These are phyloP conservation scores for Trypanosomatidae sp. DNA, from an alignment of 208 protist species.

Conservation along the genomic window DNA sequence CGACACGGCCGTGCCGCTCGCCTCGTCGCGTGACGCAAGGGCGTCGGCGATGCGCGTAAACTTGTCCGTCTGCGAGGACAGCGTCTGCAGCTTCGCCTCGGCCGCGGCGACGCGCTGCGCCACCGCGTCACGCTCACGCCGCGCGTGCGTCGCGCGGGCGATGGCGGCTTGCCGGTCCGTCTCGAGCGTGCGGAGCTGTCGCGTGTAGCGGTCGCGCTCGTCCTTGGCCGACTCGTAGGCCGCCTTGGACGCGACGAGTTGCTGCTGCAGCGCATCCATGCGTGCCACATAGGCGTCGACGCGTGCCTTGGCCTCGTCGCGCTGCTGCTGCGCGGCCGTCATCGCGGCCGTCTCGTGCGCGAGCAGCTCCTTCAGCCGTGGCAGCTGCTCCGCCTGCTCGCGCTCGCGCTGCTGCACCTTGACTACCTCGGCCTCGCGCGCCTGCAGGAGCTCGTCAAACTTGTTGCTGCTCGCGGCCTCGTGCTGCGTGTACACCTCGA, in stretches of 20 bases:
- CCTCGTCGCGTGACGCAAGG: too few species aligned
- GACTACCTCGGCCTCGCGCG: constrained; percentile 27
- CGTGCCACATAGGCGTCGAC: constrained; percentile 28
- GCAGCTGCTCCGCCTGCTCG: constrained; percentile 11
- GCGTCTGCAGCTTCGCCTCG: constrained; percentile 21
- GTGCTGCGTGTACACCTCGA: constrained; percentile 48
- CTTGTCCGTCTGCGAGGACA: constrained; percentile 26
- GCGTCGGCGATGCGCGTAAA: constrained; percentile 16
- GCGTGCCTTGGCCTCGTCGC: constrained; percentile 19
- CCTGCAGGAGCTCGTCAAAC: constrained; percentile 25
- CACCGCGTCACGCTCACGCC: constrained; percentile 35
- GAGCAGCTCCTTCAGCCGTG: constrained; percentile 27
- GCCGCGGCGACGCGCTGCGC: constrained; percentile 18
- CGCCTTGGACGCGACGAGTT: constrained; percentile 29
- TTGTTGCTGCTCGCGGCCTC: constrained; percentile 21
- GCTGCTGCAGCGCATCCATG: constrained; percentile 26
- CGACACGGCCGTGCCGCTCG: too few species aligned
- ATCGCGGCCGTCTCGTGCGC: constrained; percentile 14
- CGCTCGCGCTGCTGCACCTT: constrained; percentile 22
- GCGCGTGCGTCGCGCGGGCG: constrained; percentile 16
- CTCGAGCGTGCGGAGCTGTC: constrained; percentile 26
- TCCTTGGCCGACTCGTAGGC: constrained; percentile 34
- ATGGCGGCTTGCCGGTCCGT: constrained; percentile 22
- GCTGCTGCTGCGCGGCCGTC: constrained; percentile 6
- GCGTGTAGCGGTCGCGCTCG: constrained; percentile 28